These are phyloP conservation scores for Amaranthus tricolor DNA, from an alignment of 179 eudicot species.

Conservation along the genomic window DNA sequence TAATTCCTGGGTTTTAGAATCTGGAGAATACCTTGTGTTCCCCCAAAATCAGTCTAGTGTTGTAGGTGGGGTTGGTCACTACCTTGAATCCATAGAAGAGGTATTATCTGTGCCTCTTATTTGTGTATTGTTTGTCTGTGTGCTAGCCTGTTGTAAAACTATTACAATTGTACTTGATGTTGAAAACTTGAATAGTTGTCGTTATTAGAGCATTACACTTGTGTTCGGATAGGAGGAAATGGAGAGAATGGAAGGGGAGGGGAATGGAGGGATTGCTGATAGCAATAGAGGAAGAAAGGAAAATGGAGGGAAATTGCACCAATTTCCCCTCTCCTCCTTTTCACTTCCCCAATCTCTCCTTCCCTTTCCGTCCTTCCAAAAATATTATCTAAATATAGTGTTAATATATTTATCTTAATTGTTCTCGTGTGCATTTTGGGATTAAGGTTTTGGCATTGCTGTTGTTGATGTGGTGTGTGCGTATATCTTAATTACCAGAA, in stretches of 20 bases:
- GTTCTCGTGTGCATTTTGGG: background rate
- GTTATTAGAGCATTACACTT: no score
- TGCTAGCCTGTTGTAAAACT: background rate
- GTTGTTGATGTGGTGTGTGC: background rate
- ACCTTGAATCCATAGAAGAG: slow-evolving; percentile 89
- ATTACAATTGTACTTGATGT: background rate
- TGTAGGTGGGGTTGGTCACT: slow-evolving; percentile 67
- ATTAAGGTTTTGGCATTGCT: no score
- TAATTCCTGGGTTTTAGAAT: slow-evolving; percentile 57
- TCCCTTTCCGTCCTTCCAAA: no score
- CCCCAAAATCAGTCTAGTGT: slow-evolving; percentile 63
- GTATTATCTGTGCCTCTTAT: slow-evolving; percentile 26
- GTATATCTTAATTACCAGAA: background rate
- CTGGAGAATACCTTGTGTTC: slow-evolving; percentile 75
- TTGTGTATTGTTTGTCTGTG: background rate
- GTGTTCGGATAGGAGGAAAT: no score
- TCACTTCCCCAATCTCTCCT: no score
- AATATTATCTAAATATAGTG: no score
- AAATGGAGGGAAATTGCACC: no score
- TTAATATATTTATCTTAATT: background rate
- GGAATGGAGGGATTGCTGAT: no score
- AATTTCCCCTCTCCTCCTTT: no score
- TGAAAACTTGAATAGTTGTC: no score
- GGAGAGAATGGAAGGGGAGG: no score
- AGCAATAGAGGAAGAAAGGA: no score